Evolutionary conservation across 1,139 yeast genomes (phyloP), one percentile per base, ranked within the genome.

Genomic region (Meyerozyma carpophila): DNA sequence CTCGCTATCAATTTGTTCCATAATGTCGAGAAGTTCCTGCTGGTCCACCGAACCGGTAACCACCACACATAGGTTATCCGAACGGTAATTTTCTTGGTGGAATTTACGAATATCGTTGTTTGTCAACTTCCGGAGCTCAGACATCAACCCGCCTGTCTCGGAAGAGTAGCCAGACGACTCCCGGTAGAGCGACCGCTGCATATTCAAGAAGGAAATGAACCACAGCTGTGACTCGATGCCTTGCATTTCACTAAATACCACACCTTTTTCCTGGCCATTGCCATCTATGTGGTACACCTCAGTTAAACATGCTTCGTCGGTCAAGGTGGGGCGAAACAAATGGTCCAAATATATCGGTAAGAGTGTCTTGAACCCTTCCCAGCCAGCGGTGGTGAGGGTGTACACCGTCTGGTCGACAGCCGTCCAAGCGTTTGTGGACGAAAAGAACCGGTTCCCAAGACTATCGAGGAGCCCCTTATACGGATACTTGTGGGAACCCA

Each of bases 241-340:
- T 59, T 90, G 97, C 98, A 94, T 94, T 65, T 94, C 99, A 47
- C 95, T 85, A 61, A 86, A 94, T 3, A 94, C 98, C 34, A 94
- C 98, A 50, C 99, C 99, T 58, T 89, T 89, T 56, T 94, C 98
- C 50, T 84, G 82, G 24, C 89, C 96, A 13, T 80, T 75, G 1
- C 95, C 96, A 58, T 93, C 98, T 43, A 93, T 77, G 61, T 94
- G 98, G 60, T 89, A 89, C 6, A 94, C 98, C 58, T 94, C 99
- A 1, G 98, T 93, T 44, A 85, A 68, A 56, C 96, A 93, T 0
- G 96, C 96, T 44, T 82, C 88, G 56, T 90, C 95, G 0, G 95
- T 85, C 46, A 94, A 66, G 0, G 95, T 88, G 1, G 99, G 98
- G 53, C 82, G 64, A 42, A 91, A 63, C 34, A 94, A 66, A 59